phyloP scores from a whole-genome alignment of 2,329 filamentous ascomycete species.

The Fonsecaea monophora region DNA sequence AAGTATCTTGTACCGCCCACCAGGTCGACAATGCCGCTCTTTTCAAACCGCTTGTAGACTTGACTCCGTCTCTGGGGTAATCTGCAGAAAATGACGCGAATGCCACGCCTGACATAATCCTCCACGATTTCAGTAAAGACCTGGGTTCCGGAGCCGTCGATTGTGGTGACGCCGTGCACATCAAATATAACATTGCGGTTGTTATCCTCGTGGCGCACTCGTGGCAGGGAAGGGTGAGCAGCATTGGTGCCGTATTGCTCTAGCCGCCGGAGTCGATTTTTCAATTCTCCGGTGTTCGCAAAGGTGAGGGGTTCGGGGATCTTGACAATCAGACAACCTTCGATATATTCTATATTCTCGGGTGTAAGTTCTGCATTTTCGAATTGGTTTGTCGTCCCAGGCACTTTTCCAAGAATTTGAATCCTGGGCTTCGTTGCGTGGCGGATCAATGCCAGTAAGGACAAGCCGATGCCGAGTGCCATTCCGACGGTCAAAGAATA shows the following conservation, averaged over 20 bases:
- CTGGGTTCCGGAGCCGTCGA: constrained; percentile 92
- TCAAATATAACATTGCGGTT: constrained; percentile 96
- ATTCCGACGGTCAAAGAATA: constrained; percentile 94
- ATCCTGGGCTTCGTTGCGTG: constrained; percentile 93
- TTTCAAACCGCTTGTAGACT: constrained; percentile 75
- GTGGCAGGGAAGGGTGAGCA: constrained; percentile 86
- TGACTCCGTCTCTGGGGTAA: constrained; percentile 57
- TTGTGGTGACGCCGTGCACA: constrained; percentile 92
- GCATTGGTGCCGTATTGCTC: constrained; percentile 87
- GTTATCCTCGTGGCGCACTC: constrained; percentile 75
- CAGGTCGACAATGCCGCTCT: constrained; percentile 82
- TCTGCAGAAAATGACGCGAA: constrained; percentile 64
- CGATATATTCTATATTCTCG: constrained; percentile 81
- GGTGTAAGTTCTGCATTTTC: constrained; percentile 81
- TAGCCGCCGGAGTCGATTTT: constrained; percentile 78
- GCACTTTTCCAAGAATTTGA: constrained; percentile 90
- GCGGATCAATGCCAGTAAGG: constrained; percentile 84
- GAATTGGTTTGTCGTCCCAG: constrained; percentile 76
- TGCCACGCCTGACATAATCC: constrained; percentile 76
- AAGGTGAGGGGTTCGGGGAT: constrained; percentile 97
- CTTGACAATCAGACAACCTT: constrained; percentile 93
- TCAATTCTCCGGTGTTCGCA: constrained; percentile 92
- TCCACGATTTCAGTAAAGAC: constrained; percentile 89
- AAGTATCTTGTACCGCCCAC: constrained; percentile 81
- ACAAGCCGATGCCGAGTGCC: constrained; percentile 89